These are phyloP conservation scores for Oidium heveae DNA, from an alignment of 2,329 filamentous ascomycete species.

Conservation along the genomic window DNA sequence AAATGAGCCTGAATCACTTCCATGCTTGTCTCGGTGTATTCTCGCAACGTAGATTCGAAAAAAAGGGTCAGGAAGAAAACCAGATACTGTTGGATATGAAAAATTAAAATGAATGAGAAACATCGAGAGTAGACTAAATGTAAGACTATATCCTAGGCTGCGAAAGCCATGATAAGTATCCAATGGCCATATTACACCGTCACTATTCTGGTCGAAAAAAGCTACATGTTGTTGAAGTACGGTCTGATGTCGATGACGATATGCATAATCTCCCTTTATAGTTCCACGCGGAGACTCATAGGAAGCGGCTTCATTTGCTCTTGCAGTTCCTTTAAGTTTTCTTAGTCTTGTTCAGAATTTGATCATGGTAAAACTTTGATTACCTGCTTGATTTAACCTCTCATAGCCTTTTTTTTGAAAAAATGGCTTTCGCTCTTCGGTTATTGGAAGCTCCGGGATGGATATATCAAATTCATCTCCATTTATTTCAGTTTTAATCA, in stretches of 20 bases:
- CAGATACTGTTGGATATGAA: slow-evolving; percentile 21
- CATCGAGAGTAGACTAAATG: slow-evolving; percentile 19
- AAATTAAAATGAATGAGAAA: slow-evolving; percentile 26
- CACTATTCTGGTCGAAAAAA: slow-evolving; percentile 25
- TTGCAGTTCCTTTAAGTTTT: slow-evolving; percentile 14
- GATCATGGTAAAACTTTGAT: neutral
- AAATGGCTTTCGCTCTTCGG: slow-evolving; percentile 5
- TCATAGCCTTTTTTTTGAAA: slow-evolving; percentile 2
- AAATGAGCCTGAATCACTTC: slow-evolving; percentile 21
- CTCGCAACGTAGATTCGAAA: slow-evolving; percentile 15
- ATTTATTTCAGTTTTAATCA: neutral
- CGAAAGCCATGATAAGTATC: slow-evolving; percentile 25
- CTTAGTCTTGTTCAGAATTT: neutral
- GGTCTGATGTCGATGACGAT: slow-evolving; percentile 16
- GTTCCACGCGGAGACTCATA: slow-evolving; percentile 19
- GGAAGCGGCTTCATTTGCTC: slow-evolving; percentile 18
- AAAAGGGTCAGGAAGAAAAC: slow-evolving; percentile 18
- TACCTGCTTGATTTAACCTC: slow-evolving; percentile 5
- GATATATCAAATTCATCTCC: slow-evolving; percentile 4
- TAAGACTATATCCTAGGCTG: slow-evolving; percentile 19
- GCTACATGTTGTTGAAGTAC: slow-evolving; percentile 26
- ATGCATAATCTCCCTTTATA: slow-evolving; percentile 15
- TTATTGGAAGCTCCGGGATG: slow-evolving; percentile 4
- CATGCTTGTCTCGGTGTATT: slow-evolving; percentile 18
- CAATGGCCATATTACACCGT: slow-evolving; percentile 25